These are phyloP conservation scores for Juglanconis oblonga DNA, from an alignment of 2,329 filamentous ascomycete species.

Conservation along the genomic window DNA sequence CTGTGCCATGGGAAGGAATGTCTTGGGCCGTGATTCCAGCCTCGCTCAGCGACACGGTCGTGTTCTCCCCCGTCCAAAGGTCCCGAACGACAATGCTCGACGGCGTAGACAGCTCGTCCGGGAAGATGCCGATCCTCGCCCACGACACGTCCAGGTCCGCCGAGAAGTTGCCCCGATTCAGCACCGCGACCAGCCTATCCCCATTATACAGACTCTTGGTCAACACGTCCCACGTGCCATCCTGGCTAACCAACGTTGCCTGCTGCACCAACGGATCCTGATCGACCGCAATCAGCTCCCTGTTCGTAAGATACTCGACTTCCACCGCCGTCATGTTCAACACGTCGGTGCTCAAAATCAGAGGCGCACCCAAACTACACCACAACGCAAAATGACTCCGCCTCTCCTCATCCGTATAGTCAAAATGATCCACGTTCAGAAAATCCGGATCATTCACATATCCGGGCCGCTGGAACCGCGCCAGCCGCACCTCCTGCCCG, in stretches of 20 bases:
- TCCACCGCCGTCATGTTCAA: conserved; percentile 32
- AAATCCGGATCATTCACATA: conserved; percentile 39
- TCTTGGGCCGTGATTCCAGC: conserved; percentile 25
- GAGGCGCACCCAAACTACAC: conserved; percentile 32
- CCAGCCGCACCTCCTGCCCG: conserved; percentile 38
- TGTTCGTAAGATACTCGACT: conserved; percentile 36
- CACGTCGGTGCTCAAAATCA: conserved; percentile 38
- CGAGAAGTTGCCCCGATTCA: conserved; percentile 38
- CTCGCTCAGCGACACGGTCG: conserved; percentile 20
- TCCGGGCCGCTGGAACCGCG: conserved; percentile 35
- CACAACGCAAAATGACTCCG: conserved; percentile 35
- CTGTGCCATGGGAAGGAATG: conserved; percentile 37
- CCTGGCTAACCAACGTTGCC: conserved; percentile 44
- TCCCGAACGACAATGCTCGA: conserved; percentile 34
- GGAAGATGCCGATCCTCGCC: conserved; percentile 33
- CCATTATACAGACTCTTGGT: conserved; percentile 44
- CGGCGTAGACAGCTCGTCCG: conserved; percentile 23
- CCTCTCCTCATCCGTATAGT: conserved; percentile 32
- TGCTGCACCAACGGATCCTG: conserved; percentile 41
- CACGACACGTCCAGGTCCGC: conserved; percentile 31
- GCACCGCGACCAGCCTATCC: conserved; percentile 43
- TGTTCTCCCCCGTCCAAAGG: conserved; percentile 38
- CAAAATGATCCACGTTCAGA: conserved; percentile 33
- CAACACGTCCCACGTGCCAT: conserved; percentile 41
- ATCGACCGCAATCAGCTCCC: conserved; percentile 39